Evolutionary conservation across 441 rosid species (phyloP), one percentile per base, ranked within the genome.

Genomic region (Corymbia citriodora): DNA sequence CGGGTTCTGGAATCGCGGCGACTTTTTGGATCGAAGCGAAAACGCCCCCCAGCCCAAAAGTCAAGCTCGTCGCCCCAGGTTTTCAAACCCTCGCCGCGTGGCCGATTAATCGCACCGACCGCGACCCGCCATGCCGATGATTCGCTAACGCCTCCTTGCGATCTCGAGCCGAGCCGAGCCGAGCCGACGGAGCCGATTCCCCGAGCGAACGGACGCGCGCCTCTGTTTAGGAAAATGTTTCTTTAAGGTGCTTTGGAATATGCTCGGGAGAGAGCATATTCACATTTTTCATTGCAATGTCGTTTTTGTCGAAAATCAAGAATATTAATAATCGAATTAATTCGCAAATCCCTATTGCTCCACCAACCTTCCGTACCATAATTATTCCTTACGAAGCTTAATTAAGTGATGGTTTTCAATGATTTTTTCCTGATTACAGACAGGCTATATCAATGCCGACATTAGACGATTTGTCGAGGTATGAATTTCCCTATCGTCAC

Each of bases 351-450:
- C 36, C 19, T 65, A 33, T 65, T 11, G 74, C 31, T 16, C 74
- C 21, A 33, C 40, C 33, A 31, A 15, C 74, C 40, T 17, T 16
- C 40, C 74, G 65, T 59, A 59, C 65, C 65, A 23, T 25, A 25
- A 25, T 25, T 59, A 59, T 59, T 55, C 1, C 27, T 12, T 7
- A 18, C 57, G 8, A 40, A 40, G 45, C 45, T 40, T 54, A 8
- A 19, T 1, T 8, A 8, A 31, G 21, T 3, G 74, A n/a, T n/a
- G 15, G 15, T n/a, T 31, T n/a, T n/a, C 1, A 1, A n/a, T 65
- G 3, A 8, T 15, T 65, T 15, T 65, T n/a, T 31, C 0, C 0
- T 16, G 6, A 31, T 31, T 2, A 65, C 21, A 2, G 0, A 65
- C 17, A 10, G 40, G 21, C 17, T 2, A 14, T 65, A 15, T 16